Percentiles rank a stretch among this genome's conserved stretches.
phyloP scores from a whole-genome alignment of 768 basidiomycete species.

The Podaxis rugospora region DNA sequence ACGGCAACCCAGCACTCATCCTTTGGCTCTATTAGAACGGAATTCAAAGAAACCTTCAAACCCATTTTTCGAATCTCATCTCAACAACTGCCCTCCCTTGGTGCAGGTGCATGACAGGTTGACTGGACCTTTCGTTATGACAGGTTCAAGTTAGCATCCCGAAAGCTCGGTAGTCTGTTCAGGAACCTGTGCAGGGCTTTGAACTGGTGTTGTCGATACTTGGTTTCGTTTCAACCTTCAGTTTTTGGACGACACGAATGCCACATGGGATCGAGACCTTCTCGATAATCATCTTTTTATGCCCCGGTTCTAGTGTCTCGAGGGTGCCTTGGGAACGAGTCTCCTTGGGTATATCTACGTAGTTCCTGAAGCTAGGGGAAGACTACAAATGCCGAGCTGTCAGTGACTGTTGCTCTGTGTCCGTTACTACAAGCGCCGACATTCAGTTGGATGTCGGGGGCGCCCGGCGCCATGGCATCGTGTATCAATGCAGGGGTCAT shows the following conservation, averaged over 20 bases:
- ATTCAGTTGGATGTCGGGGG: too few species aligned
- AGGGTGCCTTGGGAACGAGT: neutral
- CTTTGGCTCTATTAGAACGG: neutral
- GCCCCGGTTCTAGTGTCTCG: neutral
- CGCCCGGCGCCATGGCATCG: too few species aligned
- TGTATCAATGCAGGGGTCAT: too few species aligned
- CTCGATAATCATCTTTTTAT: neutral
- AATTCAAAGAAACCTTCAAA: too few species aligned
- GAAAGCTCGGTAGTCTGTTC: neutral
- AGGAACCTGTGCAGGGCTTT: neutral
- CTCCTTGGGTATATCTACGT: neutral
- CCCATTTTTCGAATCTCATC: too few species aligned
- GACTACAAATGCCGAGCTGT: too few species aligned
- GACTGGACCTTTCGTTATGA: neutral
- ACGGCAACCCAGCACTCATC: neutral
- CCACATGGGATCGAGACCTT: neutral
- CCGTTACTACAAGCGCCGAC: too few species aligned
- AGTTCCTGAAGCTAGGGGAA: too few species aligned
- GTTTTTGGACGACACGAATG: neutral
- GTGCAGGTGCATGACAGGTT: too few species aligned
- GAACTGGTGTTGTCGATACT: neutral
- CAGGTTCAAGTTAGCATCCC: neutral
- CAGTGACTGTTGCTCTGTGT: too few species aligned
- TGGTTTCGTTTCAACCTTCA: neutral
- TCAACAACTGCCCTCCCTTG: too few species aligned